A percentile compares a stretch with the other conserved stretches of the same genome.
Conservation (phyloP, 2,329 filamentous ascomycete species). For the Aspergillus sp. region DNA sequence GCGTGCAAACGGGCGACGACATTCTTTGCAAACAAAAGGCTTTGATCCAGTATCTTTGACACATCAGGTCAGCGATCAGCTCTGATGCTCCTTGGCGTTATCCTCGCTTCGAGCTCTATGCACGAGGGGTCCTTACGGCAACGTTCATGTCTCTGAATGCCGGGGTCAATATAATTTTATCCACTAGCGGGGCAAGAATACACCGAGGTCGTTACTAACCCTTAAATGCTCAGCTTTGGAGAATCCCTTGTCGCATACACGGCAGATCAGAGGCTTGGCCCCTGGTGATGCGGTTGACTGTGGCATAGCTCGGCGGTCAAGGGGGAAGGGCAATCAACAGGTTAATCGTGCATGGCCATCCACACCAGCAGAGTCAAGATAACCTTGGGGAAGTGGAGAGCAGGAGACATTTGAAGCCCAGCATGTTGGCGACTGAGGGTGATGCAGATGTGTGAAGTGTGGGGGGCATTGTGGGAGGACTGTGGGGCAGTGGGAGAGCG, state of each 20-base stretch:
- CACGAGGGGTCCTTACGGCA: constrained; percentile 36
- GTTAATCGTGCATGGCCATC: neutral
- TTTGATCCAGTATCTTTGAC: constrained; percentile 42
- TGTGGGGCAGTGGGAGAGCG: neutral
- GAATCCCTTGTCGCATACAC: constrained; percentile 42
- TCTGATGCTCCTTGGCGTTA: neutral
- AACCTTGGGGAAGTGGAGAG: neutral
- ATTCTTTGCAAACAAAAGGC: constrained; percentile 44
- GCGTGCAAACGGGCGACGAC: constrained; percentile 42
- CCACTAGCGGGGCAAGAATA: constrained; percentile 15
- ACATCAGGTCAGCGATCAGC: constrained; percentile 21
- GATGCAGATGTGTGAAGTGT: neutral
- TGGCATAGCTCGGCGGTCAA: constrained; percentile 11
- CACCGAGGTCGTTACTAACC: constrained; percentile 23
- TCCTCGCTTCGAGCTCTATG: neutral
- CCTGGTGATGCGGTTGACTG: constrained; percentile 16
- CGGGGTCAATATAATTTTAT: constrained; percentile 14
- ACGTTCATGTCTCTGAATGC: constrained; percentile 43
- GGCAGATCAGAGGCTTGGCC: constrained; percentile 36
- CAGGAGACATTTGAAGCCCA: neutral
- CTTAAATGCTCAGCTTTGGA: constrained; percentile 44
- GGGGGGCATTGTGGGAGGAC: neutral
- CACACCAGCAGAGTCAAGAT: neutral
- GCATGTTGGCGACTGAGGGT: neutral
- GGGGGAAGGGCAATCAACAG: neutral